Percentiles rank a stretch among this genome's conserved stretches.
phyloP scores from a whole-genome alignment of 2,329 filamentous ascomycete genomes.

The Sporothrix mexicana region DNA sequence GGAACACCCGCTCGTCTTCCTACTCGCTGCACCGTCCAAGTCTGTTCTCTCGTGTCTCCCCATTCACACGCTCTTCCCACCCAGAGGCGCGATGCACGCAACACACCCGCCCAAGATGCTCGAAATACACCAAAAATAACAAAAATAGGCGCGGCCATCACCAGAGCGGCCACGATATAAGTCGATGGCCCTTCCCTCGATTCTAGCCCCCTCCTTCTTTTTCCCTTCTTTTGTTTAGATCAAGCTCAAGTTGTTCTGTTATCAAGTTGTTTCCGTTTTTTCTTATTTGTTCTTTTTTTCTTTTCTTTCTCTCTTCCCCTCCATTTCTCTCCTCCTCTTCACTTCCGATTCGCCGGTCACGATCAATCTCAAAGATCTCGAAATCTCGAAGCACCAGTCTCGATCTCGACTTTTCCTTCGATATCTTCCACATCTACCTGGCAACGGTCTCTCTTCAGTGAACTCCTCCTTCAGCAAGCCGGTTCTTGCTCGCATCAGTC shows the following conservation, averaged over 20 bases:
- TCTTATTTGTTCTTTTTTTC: constrained; percentile 22
- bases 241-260: constrained; percentile 44
- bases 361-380: no score
- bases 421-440: constrained; percentile 8
- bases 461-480: constrained; percentile 65
- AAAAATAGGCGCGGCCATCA: constrained; percentile 45
- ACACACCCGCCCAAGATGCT: constrained; percentile 6
- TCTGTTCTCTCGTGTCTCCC: constrained; percentile 41
- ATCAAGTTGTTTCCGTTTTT: constrained; percentile 28
- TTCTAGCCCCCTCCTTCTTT: constrained; percentile 20
- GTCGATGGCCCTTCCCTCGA: constrained; percentile 51
- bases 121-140: neutral
- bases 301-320: constrained; percentile 3
- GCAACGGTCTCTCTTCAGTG: constrained; percentile 44
- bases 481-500: constrained; percentile 64
- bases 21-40: neutral
- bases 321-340: constrained; percentile 13
- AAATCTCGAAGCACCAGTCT: neutral
- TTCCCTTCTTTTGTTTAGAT: constrained; percentile 47
- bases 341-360: constrained; percentile 21
- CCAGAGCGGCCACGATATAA: constrained; percentile 62
- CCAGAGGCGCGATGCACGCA: constrained; percentile 31
- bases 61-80: constrained; percentile 5
- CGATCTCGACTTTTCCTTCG: neutral
- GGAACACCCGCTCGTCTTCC: constrained; percentile 16